Conservation (phyloP, 306 rosid genomes). For the Fragaria nilgerrensis region DNA sequence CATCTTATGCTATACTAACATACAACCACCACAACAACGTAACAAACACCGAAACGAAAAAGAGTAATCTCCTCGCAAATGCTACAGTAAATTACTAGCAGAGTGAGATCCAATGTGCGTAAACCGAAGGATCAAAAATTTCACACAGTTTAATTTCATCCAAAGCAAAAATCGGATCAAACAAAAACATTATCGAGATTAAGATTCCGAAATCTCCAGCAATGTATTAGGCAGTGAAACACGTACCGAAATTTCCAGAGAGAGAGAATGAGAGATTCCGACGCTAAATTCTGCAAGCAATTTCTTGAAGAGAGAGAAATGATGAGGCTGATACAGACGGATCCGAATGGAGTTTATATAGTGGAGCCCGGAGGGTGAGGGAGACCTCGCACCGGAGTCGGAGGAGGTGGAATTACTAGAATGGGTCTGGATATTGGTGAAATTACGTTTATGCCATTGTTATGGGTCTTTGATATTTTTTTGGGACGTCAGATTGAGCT, state of each 20-base stretch:
- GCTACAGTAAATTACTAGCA: neutral
- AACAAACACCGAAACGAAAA: conserved; percentile 18
- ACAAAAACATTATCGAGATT: neutral
- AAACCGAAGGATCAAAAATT: neutral
- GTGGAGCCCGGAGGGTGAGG: conserved; percentile 23
- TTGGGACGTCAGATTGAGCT: conserved; percentile 16
- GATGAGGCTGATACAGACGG: neutral
- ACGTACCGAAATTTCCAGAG: conserved; percentile 7
- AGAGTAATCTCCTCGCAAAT: conserved; percentile 12
- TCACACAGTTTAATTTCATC: neutral
- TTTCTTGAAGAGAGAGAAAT: neutral
- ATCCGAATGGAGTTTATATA: conserved; percentile 19
- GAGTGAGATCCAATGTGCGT: conserved; percentile 43
- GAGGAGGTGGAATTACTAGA: neutral
- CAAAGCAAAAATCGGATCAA: neutral
- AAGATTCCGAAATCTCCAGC: conserved; percentile 1
- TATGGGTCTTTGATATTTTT: neutral
- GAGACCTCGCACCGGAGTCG: conserved; percentile 24
- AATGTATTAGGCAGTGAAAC: conserved; percentile 43
- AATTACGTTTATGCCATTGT: neutral
- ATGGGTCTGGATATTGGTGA: neutral
- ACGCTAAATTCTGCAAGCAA: conserved; percentile 3
- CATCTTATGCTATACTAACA: neutral
- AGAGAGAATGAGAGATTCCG: neutral
- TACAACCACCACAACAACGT: neutral